Conservation (phyloP, 1,139 yeast species). For the Nakaseomyces bracarensis region DNA sequence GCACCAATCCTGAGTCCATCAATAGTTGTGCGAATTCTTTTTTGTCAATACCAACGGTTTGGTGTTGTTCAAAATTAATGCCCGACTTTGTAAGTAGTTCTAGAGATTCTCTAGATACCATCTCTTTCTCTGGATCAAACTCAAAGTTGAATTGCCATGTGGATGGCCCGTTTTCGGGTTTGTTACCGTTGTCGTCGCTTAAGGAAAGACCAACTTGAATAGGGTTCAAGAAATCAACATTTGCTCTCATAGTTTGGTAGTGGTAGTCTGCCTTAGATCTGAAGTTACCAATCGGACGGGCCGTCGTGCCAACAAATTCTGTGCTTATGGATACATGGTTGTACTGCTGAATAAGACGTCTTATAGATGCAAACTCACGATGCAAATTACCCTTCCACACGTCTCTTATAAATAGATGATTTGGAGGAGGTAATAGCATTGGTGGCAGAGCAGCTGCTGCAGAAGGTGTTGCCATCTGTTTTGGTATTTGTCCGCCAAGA, state of each 20-base stretch:
- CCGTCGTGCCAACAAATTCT: slow-evolving; percentile 93
- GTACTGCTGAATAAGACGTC: slow-evolving; percentile 62
- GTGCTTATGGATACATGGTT: slow-evolving; percentile 73
- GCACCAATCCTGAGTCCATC: slow-evolving; percentile 76
- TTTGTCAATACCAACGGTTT: slow-evolving; percentile 70
- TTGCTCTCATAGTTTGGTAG: slow-evolving; percentile 87
- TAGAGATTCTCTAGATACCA: slow-evolving; percentile 73
- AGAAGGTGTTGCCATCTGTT: slow-evolving; percentile 11
- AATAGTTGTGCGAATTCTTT: slow-evolving; percentile 76
- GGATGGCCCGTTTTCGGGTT: slow-evolving; percentile 61
- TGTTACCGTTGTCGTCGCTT: slow-evolving; percentile 67
- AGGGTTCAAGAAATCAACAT: slow-evolving; percentile 77
- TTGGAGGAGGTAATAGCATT: slow-evolving; percentile 27
- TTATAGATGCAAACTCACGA: slow-evolving; percentile 65
- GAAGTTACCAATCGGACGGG: slow-evolving; percentile 94
- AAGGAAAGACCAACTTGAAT: slow-evolving; percentile 85
- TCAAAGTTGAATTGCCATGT: slow-evolving; percentile 95
- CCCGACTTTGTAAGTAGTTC: slow-evolving; percentile 76
- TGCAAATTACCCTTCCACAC: slow-evolving; percentile 87
- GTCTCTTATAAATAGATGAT: slow-evolving; percentile 36
- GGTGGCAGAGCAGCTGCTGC: slow-evolving; percentile 14
- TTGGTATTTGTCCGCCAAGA: slow-evolving; percentile 13
- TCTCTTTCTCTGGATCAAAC: slow-evolving; percentile 67
- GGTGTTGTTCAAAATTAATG: slow-evolving; percentile 69
- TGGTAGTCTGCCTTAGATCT: slow-evolving; percentile 87